Conservation (phyloP, 805 yeast species). For the Yamadazyma insecticola region DNA sequence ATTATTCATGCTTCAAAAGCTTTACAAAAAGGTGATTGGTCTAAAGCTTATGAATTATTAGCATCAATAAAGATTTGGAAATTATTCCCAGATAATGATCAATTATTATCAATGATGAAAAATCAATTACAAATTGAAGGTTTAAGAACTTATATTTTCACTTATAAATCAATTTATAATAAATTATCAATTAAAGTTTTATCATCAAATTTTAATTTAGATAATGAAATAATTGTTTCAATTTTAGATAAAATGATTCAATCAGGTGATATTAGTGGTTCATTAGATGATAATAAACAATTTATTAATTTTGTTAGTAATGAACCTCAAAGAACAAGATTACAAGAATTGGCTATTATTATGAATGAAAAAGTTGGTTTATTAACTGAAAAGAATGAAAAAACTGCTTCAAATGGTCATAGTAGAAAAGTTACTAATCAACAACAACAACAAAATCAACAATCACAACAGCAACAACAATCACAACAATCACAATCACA, state of each 20-base stretch:
- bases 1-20: conserved; percentile 89
- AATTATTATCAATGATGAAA: conserved; percentile 65
- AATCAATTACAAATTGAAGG: conserved; percentile 85
- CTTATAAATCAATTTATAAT: conserved; percentile 71
- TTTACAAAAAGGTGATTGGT: conserved; percentile 88
- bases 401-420: conserved; percentile 74
- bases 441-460: conserved; percentile 33
- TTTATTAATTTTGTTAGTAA: conserved; percentile 59
- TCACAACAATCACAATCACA: conserved; percentile 28
- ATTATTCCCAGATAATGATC: conserved; percentile 64
- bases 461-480: conserved; percentile 19
- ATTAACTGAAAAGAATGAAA: conserved; percentile 80
- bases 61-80: conserved; percentile 82
- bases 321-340: conserved; percentile 74
- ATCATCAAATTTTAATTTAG: conserved; percentile 61
- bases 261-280: conserved; percentile 71
- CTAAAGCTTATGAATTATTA: conserved; percentile 65
- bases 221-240: conserved; percentile 51
- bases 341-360: conserved; percentile 83
- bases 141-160: conserved; percentile 85
- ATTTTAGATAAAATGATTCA: conserved; percentile 73
- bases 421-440: conserved; percentile 33
- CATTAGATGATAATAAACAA: conserved; percentile 66
- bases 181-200: conserved; percentile 68
- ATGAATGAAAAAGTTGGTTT: conserved; percentile 77